Conservation (phyloP, 306 rosid species). For the Quercus dentata region DNA sequence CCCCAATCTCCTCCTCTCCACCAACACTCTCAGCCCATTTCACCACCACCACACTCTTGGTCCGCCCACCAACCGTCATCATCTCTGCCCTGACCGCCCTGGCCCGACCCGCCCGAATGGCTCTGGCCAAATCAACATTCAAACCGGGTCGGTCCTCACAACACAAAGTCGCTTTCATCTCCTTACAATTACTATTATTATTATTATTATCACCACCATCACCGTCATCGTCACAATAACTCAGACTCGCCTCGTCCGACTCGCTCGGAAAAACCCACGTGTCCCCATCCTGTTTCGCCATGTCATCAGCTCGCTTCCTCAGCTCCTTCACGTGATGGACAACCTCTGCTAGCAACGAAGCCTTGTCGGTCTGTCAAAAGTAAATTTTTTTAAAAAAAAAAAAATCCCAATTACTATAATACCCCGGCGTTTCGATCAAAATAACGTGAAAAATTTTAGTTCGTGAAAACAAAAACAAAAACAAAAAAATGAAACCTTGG, state of each 20-base stretch:
- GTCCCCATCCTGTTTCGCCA: constrained; percentile 28
- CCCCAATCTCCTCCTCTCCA: constrained; percentile 34
- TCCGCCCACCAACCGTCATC: constrained; percentile 83
- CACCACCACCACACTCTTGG: constrained; percentile 58
- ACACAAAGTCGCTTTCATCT: constrained; percentile 62
- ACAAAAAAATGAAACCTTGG: constrained; percentile 38
- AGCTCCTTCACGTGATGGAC: constrained; percentile 71
- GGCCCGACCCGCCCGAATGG: constrained; percentile 54
- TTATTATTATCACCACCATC: constrained; percentile 2
- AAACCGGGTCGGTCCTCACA: constrained; percentile 77
- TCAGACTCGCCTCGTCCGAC: constrained; percentile 59
- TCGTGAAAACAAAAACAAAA: neutral
- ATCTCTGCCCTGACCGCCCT: constrained; percentile 65
- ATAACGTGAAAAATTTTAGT: neutral
- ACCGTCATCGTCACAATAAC: constrained; percentile 34
- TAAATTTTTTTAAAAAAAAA: too few species aligned
- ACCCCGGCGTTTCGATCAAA: neutral
- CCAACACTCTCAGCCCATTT: constrained; percentile 39
- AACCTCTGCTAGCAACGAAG: constrained; percentile 81
- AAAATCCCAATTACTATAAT: constrained; percentile 4
- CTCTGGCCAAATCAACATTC: constrained; percentile 58
- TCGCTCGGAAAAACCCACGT: constrained; percentile 59
- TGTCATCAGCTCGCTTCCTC: constrained; percentile 44
- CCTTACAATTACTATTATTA: neutral
- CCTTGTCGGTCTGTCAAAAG: constrained; percentile 67